Evolutionary conservation across 2,329 filamentous ascomycete species (phyloP), one percentile per base, ranked within the genome.

Genomic region (Tolypocladium inflatum): DNA sequence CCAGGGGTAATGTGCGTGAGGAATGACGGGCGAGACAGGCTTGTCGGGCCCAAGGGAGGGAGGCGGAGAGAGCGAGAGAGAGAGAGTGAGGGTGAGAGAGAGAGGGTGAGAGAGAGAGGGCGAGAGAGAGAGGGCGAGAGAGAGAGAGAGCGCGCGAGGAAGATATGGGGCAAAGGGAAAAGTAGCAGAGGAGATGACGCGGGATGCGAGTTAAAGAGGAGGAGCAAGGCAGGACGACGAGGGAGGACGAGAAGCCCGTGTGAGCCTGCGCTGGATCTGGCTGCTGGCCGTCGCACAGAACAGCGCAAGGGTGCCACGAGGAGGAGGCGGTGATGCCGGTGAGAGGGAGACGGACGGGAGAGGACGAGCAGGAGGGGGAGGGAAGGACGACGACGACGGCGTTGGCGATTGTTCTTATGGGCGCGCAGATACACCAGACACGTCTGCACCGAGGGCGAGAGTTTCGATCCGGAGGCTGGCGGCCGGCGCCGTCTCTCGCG

Each of bases 21-120:
- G 71, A 73, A 72, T 73, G 71, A 67, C 60, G 68, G 61, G 65
- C 70, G 66, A 73, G 71, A 73, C 71, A 73, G 62, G 61, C 56
- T 57, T 56, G 54, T 58, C 57, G 58, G 59, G 45, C 21, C 39
- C 54, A 63, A 59, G 60, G 59, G 59, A 58, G 54, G 39, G 15
- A 39, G 54, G 54, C 39, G 55, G 56, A 54, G 56, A 56, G 59
- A 39, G 43, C n/a, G 30, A 53, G 50, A 55, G 53, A 38, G 15
- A 56, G 52, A n/a, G 57, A 17, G 37, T 48, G 37, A 48, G 42
- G 21, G 30, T 3, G 30, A 50, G 30, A 6, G 5, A 39, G 4
- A 39, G 11, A 39, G 15, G 6, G 37, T 13, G 42, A 43, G 17
- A 17, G 23, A 15, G 38, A 51, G 37, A 35, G 26, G 4, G 43